These are phyloP conservation scores for Phytophthora citricola DNA, from an alignment of 352 stramenopile species.

Conservation along the genomic window DNA sequence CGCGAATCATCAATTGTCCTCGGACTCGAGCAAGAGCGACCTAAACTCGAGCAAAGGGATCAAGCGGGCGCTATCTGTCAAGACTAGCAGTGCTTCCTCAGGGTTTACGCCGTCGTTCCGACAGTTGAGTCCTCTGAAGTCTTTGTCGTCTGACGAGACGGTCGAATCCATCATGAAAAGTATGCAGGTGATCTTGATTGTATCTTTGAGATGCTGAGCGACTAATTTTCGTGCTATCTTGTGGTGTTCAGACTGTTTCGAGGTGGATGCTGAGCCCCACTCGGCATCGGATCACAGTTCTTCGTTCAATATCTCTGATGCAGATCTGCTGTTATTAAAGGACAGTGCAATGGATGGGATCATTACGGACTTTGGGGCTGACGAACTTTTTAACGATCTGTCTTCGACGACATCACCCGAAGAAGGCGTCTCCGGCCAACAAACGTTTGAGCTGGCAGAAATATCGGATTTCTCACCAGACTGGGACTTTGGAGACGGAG, in stretches of 20 bases:
- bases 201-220: neutral
- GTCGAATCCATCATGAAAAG: slow-evolving; percentile 68
- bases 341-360: slow-evolving; percentile 43
- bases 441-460: slow-evolving; percentile 44
- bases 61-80: slow-evolving; percentile 40
- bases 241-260: slow-evolving; percentile 55
- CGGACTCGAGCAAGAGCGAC: slow-evolving; percentile 4
- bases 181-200: slow-evolving; percentile 22
- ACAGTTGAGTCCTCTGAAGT: slow-evolving; percentile 15
- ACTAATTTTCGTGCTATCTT: too few relatives aligned
- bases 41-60: slow-evolving; percentile 38
- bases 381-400: slow-evolving; percentile 45
- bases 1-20: slow-evolving; percentile 3
- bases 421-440: slow-evolving; percentile 15
- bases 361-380: slow-evolving; percentile 26
- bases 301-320: slow-evolving; percentile 27
- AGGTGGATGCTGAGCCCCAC: slow-evolving; percentile 51
- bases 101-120: slow-evolving; percentile 6
- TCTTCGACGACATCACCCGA: slow-evolving; percentile 2
- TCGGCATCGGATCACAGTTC: slow-evolving; percentile 6
- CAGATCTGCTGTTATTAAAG: slow-evolving; percentile 37
- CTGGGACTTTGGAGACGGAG: slow-evolving; percentile 80
- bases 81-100: slow-evolving; percentile 4
- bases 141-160: slow-evolving; percentile 34
- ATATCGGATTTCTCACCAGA: slow-evolving; percentile 88